Evolutionary conservation across 768 basidiomycete genomes (phyloP).

Genomic region (Tulasnella sp.): DNA sequence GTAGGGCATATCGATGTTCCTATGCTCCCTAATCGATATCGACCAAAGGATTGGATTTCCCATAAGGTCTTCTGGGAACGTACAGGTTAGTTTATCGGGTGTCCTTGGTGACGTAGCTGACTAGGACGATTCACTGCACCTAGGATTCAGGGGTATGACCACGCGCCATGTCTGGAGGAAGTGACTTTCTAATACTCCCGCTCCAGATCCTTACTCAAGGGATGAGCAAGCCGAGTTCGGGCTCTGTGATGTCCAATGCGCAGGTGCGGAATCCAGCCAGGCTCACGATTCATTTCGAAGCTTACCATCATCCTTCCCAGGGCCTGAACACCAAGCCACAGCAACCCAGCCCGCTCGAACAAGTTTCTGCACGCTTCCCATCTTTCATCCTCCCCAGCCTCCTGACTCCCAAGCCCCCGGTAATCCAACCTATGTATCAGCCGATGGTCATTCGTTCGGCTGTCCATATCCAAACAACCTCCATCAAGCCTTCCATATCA

Average conservation of each 20-base stretch:
- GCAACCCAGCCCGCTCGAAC: slow-evolving; percentile 50
- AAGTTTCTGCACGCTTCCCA: slow-evolving; percentile 58
- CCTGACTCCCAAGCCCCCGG: slow-evolving; percentile 39
- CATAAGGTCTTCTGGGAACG: slow-evolving; percentile 62
- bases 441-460: slow-evolving; percentile 60
- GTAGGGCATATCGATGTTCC: slow-evolving; percentile 52
- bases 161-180: neutral
- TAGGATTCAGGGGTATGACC: slow-evolving; percentile 42
- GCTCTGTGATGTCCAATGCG: slow-evolving; percentile 47
- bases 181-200: neutral
- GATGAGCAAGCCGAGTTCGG: slow-evolving; percentile 59
- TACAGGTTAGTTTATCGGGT: slow-evolving; percentile 48
- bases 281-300: neutral
- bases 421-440: slow-evolving; percentile 53
- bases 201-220: slow-evolving; percentile 59
- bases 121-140: neutral
- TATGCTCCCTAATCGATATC: slow-evolving; percentile 53
- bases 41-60: slow-evolving; percentile 58
- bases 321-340: slow-evolving; percentile 55
- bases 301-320: slow-evolving; percentile 42
- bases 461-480: slow-evolving; percentile 59
- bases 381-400: slow-evolving; percentile 53
- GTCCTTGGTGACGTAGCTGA: neutral
- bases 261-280: slow-evolving; percentile 44
- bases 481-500: slow-evolving; percentile 61